Conservation (phyloP, 345 rosid species). For the Microthlaspi erraticum region DNA sequence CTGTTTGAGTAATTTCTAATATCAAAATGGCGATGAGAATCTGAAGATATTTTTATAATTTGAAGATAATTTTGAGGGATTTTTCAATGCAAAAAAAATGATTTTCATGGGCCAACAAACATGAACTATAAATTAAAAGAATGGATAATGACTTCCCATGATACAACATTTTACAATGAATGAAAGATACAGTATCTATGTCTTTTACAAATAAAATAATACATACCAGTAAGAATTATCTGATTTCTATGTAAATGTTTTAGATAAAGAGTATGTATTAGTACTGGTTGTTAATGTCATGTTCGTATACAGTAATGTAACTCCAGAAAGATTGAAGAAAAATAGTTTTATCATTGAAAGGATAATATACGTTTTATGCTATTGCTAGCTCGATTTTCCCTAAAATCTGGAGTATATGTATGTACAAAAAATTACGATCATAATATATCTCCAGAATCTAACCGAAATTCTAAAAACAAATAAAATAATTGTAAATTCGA, state of each 20-base stretch:
- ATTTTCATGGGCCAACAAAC: constrained; percentile 17
- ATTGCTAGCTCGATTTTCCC: not conserved
- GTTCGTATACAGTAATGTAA: not conserved
- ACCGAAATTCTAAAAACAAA: constrained; percentile 9
- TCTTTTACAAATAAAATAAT: too few relatives aligned
- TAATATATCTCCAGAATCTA: constrained; percentile 9
- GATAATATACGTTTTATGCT: too few relatives aligned
- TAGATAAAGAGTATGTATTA: not conserved
- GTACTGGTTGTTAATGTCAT: not conserved
- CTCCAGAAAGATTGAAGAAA: not conserved
- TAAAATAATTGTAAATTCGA: not conserved
- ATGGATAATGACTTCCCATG: not conserved
- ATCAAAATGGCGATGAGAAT: too few relatives aligned
- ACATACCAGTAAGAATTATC: too few relatives aligned
- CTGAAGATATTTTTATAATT: too few relatives aligned
- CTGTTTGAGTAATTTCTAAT: too few relatives aligned
- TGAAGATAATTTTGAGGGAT: too few relatives aligned
- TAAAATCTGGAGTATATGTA: constrained; percentile 16
- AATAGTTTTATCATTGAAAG: not conserved
- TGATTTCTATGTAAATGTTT: too few relatives aligned
- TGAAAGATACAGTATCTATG: too few relatives aligned
- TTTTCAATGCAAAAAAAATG: too few relatives aligned
- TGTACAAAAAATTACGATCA: constrained; percentile 10
- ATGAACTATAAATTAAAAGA: not conserved
- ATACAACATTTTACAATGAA: not conserved